Evolutionary conservation across 306 rosid genomes (phyloP).

Genomic region (Cicer yamashitae): DNA sequence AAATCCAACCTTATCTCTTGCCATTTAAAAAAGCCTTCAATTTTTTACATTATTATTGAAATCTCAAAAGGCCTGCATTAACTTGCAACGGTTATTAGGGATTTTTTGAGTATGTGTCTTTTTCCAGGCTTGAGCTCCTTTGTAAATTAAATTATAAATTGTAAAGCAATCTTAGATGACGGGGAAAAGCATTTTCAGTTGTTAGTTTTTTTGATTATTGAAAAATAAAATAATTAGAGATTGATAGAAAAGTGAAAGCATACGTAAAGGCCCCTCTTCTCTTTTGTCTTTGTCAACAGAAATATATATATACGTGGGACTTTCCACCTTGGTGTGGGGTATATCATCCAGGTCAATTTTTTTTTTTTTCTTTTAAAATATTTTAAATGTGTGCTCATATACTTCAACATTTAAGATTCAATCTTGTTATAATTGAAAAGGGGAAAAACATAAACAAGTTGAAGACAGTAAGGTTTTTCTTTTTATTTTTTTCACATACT

Average conservation of each 20-base stretch:
- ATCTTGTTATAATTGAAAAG: constrained; percentile 8
- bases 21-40: neutral
- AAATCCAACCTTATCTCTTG: constrained; percentile 36
- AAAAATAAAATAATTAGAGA: constrained; percentile 5
- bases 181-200: neutral
- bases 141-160: neutral
- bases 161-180: neutral
- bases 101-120: constrained; percentile 31
- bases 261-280: constrained; percentile 46
- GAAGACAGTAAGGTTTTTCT: constrained; percentile 30
- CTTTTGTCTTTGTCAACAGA: constrained; percentile 51
- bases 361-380: neutral
- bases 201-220: neutral
- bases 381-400: constrained; percentile 2
- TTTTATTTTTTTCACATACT: neutral
- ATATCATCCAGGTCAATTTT: constrained; percentile 39
- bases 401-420: constrained; percentile 40
- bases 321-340: constrained; percentile 52
- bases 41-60: neutral
- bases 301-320: constrained; percentile 41
- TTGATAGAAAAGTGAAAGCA: constrained; percentile 40
- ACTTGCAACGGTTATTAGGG: constrained; percentile 27
- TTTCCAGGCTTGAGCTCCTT: constrained; percentile 19
- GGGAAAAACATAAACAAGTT: constrained; percentile 22
- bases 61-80: neutral